These are phyloP conservation scores for Magnaporthiopsis rhizophila DNA, from an alignment of 2,329 filamentous ascomycete genomes.

Conservation along the genomic window DNA sequence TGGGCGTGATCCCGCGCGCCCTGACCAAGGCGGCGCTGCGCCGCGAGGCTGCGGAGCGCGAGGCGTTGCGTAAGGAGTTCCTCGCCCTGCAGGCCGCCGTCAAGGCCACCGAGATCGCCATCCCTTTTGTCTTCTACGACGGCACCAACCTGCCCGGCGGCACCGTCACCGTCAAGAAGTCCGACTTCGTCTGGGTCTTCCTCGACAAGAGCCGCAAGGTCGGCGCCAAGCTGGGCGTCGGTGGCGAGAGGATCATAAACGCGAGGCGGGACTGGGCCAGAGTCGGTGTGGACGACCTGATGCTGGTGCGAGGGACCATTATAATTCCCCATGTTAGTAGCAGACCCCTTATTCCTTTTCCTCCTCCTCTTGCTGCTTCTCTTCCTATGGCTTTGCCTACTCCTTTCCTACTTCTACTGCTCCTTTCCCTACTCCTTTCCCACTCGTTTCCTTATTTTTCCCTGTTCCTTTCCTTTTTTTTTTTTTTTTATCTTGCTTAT, in stretches of 20 bases:
- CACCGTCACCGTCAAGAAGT: slow-evolving; percentile 80
- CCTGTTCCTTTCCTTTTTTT: too few species aligned
- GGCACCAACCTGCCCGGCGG: slow-evolving; percentile 85
- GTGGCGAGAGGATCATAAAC: slow-evolving; percentile 54
- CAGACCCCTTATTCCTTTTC: background rate
- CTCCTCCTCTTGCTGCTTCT: background rate
- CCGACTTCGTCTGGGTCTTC: slow-evolving; percentile 88
- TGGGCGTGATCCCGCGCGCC: slow-evolving; percentile 62
- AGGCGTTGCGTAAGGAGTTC: slow-evolving; percentile 72
- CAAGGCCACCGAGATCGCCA: slow-evolving; percentile 78
- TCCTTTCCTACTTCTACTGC: slow-evolving; percentile 9
- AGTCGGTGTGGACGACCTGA: slow-evolving; percentile 89
- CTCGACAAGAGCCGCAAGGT: slow-evolving; percentile 87
- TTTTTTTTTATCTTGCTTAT: too few species aligned
- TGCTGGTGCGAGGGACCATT: slow-evolving; percentile 82
- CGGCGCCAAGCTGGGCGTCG: slow-evolving; percentile 73
- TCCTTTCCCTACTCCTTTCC: background rate
- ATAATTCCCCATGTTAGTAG: slow-evolving; percentile 85
- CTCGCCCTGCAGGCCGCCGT: slow-evolving; percentile 74
- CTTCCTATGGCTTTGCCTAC: background rate
- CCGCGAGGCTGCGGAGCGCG: slow-evolving; percentile 66
- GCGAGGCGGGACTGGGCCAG: slow-evolving; percentile 79
- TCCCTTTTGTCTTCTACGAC: slow-evolving; percentile 97
- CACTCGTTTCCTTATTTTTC: too few species aligned
- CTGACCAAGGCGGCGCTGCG: slow-evolving; percentile 58